Base-by-base conservation (phyloP, 1,139 yeast species). In the Pichia sp. region DNA sequence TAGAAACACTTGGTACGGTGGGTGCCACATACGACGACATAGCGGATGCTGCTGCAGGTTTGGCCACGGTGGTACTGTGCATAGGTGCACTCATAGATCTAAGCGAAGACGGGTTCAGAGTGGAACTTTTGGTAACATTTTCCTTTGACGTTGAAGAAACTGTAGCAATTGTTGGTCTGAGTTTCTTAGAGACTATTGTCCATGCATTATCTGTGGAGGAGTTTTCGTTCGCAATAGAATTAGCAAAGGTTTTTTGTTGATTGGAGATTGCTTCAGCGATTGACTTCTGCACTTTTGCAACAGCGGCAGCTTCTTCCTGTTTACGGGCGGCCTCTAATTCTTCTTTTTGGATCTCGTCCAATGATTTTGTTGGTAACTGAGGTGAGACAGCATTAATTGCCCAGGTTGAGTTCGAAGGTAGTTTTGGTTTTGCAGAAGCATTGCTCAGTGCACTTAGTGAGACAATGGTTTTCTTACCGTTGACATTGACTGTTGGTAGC, bases 321-420 rank as follows among this genome's bases (percentile, higher is more conserved):
- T 54, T 50, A 40, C 55, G 55, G 14, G 67, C 65, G 16, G 56
- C 56, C 36, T 60, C 56, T 17, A 63, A 61, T 56, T 67, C 68
- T 49, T 67, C 70, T 41, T 49, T 57, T 53, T 63, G 67, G 48
- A 67, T 68, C 29, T 67, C 71, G 17, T 62, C 68, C 5, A 68
- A 54, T 4, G 68, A 59, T 50, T 61, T 60, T 3, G 55, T 60
- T 6, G 70, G 60, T n/a, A 60, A 44, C 30, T 53, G 48, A 3
- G 57, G 45, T 9, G 24, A 10, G n/a, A 42, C 27, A 2, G 49
- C 33, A 14, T 52, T 48, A 34, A 68, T 64, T 40, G 70, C 88
- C 89, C 89, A 84, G 46, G 80, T 75, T 4, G 84, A 74, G 12
- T 42, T 50, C 4, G 45, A 16, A 17, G 54, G 52, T 30, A 53